Evolutionary conservation across 2,329 filamentous ascomycete species (phyloP), one percentile per base, ranked within the genome.

Genomic region (Acrodontium crateriforme): DNA sequence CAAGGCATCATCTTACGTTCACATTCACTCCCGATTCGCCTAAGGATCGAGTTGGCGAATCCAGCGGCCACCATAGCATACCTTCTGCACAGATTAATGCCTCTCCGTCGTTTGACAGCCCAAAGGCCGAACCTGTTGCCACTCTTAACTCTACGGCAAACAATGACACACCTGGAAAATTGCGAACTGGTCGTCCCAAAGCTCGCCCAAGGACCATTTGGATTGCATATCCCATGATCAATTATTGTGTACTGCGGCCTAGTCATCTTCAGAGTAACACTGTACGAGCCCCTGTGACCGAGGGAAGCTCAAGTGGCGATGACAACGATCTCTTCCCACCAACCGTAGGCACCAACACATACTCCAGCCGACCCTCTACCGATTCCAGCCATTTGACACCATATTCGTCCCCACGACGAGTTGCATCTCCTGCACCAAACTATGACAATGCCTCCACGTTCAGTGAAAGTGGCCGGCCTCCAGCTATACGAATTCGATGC

Each of bases 161-260:
- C 16, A n/a, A 16, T 28, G 9, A 16, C 9, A 16, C n/a, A 4
- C 9, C 10, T 16, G 24, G 16, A 11, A 26, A 10, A 16, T 13
- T 9, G 8, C 13, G n/a, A 6, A 13, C 36, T 47, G n/a, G n/a
- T 9, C 29, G 22, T 13, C 34, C 42, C n/a, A 50, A 53, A 31
- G 46, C 47, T 8, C 62, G 60, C 39, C 61, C 68, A 13, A 67
- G 74, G 50, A 81, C 93, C 55, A 71, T 80, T 49, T 98, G 87
- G 81, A 82, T 95, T 30, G 85, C 89, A 10, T 98, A 85, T 55
- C 85, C 87, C 14, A 85, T 95, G 56, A 82, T 98, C 46, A 71
- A 71, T 21, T 71, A 76, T 46, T 93, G 85, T 57, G 72, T 69
- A 14, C 73, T 87, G 40, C 73, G 82, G 34, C 78, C 83, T 7